Percentiles rank a stretch among this genome's conserved stretches.
These are phyloP conservation scores for Talaromyces funiculosus DNA, from an alignment of 2,329 filamentous ascomycete species.

Conservation along the genomic window DNA sequence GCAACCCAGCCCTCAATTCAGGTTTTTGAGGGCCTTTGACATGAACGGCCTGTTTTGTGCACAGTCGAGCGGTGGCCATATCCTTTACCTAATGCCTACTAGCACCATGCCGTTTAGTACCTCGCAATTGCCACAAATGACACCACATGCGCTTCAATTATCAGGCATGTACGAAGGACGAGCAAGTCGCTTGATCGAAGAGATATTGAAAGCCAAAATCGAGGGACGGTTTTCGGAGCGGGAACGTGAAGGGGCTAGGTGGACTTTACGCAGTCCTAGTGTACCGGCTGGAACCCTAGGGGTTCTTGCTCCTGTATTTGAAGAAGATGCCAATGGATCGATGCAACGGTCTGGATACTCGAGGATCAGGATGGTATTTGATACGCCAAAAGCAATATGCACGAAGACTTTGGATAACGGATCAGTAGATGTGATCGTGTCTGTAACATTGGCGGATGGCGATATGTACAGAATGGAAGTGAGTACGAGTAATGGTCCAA, in stretches of 20 bases:
- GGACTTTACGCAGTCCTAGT: constrained; percentile 68
- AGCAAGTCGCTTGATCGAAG: constrained; percentile 71
- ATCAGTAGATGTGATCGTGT: constrained; percentile 51
- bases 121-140: constrained; percentile 21
- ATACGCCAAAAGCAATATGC: constrained; percentile 27
- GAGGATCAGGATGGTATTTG: constrained; percentile 33
- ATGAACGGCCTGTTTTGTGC: constrained; percentile 66
- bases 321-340: constrained; percentile 36
- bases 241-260: constrained; percentile 75
- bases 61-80: constrained; percentile 36
- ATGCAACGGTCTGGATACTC: constrained; percentile 47
- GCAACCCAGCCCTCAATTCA: constrained; percentile 52
- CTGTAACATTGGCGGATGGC: constrained; percentile 63
- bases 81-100: constrained; percentile 34
- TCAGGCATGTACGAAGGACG: constrained; percentile 72
- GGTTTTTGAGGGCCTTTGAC: constrained; percentile 66
- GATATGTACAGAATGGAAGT: constrained; percentile 53
- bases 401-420: constrained; percentile 26
- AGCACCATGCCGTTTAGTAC: constrained; percentile 20
- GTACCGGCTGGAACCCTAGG: constrained; percentile 53
- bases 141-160: constrained; percentile 64
- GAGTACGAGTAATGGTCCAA: constrained; percentile 62
- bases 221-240: constrained; percentile 76
- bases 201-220: constrained; percentile 77
- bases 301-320: constrained; percentile 44